A percentile compares a stretch with the other conserved stretches of the same genome.
Conservation (phyloP, 176 grass and related monocot genomes). For the Oryza officinalis region DNA sequence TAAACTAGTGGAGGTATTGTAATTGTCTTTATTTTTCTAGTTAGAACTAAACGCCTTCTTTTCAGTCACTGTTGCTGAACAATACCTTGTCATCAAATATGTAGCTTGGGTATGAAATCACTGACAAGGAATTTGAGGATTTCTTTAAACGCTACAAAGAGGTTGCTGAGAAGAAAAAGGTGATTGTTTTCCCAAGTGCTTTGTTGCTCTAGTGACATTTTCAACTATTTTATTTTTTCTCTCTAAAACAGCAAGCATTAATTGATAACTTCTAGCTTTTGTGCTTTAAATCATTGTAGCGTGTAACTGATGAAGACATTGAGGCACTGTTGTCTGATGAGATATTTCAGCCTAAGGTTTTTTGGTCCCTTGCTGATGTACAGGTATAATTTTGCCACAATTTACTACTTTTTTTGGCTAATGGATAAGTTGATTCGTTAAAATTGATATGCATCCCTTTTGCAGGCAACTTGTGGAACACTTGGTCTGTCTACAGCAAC, state of each 20-base stretch:
- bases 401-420: background rate
- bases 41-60: background rate
- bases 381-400: slow-evolving; percentile 55
- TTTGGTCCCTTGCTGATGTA: slow-evolving; percentile 90
- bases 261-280: background rate
- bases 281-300: slow-evolving; percentile 39
- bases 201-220: background rate
- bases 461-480: slow-evolving; percentile 89
- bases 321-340: slow-evolving; percentile 90
- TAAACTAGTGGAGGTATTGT: slow-evolving; percentile 79
- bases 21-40: slow-evolving; percentile 24
- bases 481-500: slow-evolving; percentile 88
- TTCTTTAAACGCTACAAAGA: slow-evolving; percentile 99
- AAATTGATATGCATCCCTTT: background rate
- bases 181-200: slow-evolving; percentile 12
- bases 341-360: slow-evolving; percentile 90
- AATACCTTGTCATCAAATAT: slow-evolving; percentile 12
- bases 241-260: background rate
- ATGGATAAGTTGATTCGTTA: background rate
- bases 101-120: slow-evolving; percentile 91
- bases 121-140: slow-evolving; percentile 88
- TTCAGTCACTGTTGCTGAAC: slow-evolving; percentile 16
- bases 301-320: slow-evolving; percentile 89
- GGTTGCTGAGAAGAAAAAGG: slow-evolving; percentile 99
- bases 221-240: background rate